phyloP scores from a whole-genome alignment of 1,139 yeast genomes.

The Schwanniomyces etchellsii region DNA sequence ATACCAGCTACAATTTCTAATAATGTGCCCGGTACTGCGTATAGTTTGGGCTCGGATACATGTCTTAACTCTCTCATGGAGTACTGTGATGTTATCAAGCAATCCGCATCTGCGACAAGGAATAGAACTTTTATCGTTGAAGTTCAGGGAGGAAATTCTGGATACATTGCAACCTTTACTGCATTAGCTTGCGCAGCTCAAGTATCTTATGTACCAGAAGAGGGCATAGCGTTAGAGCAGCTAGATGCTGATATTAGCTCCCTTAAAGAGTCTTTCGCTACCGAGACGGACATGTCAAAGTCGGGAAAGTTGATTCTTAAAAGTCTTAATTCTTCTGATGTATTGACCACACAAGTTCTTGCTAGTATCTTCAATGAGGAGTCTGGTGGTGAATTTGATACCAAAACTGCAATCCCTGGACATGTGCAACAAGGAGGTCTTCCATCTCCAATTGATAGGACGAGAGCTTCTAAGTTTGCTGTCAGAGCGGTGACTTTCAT shows the following conservation, averaged over 20 bases:
- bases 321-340: conserved; percentile 79
- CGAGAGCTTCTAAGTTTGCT: conserved; percentile 86
- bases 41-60: conserved; percentile 73
- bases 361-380: conserved; percentile 81
- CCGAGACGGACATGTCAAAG: conserved; percentile 57
- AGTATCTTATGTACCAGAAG: conserved; percentile 73
- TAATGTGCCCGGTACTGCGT: conserved; percentile 81
- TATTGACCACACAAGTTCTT: conserved; percentile 74
- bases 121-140: conserved; percentile 75
- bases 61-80: conserved; percentile 70
- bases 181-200: conserved; percentile 70
- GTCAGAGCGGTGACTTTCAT: conserved; percentile 83
- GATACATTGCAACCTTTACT: conserved; percentile 67
- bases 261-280: conserved; percentile 49
- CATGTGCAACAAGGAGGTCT: conserved; percentile 97
- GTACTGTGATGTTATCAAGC: conserved; percentile 76
- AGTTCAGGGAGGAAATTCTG: conserved; percentile 85
- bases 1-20: conserved; percentile 82
- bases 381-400: conserved; percentile 72
- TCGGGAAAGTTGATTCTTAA: conserved; percentile 82
- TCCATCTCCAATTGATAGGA: conserved; percentile 93
- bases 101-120: conserved; percentile 74
- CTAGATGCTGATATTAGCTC: conserved; percentile 58
- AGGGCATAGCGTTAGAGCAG: conserved; percentile 52
- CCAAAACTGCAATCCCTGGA: conserved; percentile 95